These are phyloP conservation scores for Penicillium digitatum DNA, from an alignment of 2,329 filamentous ascomycete genomes.

Conservation along the genomic window DNA sequence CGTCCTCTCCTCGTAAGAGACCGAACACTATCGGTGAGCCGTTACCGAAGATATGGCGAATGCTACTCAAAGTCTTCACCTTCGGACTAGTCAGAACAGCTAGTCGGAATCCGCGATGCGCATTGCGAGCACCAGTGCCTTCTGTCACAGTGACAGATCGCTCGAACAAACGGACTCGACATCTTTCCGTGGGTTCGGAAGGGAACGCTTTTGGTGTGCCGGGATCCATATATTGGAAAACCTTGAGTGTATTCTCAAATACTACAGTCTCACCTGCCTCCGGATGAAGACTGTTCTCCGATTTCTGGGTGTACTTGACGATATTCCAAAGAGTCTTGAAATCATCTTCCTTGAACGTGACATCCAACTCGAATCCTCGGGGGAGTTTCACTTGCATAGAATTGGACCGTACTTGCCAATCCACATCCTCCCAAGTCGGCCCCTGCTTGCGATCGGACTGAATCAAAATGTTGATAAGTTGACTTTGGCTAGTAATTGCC, in stretches of 20 bases:
- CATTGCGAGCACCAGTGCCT: slow-evolving; percentile 65
- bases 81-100: slow-evolving; percentile 72
- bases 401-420: slow-evolving; percentile 67
- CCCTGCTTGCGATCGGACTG: slow-evolving; percentile 64
- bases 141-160: slow-evolving; percentile 63
- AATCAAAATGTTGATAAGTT: slow-evolving; percentile 69
- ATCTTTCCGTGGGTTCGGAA: slow-evolving; percentile 66
- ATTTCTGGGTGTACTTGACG: slow-evolving; percentile 76
- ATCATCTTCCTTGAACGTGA: slow-evolving; percentile 71
- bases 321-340: slow-evolving; percentile 76
- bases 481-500: slow-evolving; percentile 73
- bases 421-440: slow-evolving; percentile 75
- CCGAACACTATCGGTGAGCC: slow-evolving; percentile 71
- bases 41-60: slow-evolving; percentile 66
- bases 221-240: slow-evolving; percentile 77
- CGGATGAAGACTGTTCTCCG: slow-evolving; percentile 66
- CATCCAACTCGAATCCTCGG: slow-evolving; percentile 67
- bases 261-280: slow-evolving; percentile 65
- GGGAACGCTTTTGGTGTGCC: slow-evolving; percentile 71
- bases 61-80: slow-evolving; percentile 71
- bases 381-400: slow-evolving; percentile 67
- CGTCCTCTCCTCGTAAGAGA: slow-evolving; percentile 68
- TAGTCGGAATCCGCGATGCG: slow-evolving; percentile 76
- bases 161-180: slow-evolving; percentile 73
- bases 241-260: slow-evolving; percentile 65